A percentile compares a stretch with the other conserved stretches of the same genome.
Conservation (phyloP, 1,284 basidiomycete genomes). For the Moesziomyces sp. region DNA sequence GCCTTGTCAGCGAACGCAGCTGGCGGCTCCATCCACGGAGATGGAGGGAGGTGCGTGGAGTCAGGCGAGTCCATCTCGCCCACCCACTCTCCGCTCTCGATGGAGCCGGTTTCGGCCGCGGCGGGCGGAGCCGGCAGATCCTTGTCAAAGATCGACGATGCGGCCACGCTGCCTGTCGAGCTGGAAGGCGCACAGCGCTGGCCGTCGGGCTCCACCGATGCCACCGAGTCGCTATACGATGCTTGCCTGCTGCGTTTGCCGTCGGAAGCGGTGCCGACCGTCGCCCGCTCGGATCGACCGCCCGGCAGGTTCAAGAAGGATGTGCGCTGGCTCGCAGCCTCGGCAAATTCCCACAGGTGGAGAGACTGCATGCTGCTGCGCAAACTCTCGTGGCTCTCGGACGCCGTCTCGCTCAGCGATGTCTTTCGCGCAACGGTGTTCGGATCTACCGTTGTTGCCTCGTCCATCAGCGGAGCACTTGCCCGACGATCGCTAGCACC, state of each 20-base stretch:
- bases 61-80: constrained; percentile 4
- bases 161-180: constrained; percentile 12
- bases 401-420: constrained; percentile 1
- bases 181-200: constrained; percentile 8
- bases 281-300: neutral
- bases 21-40: neutral
- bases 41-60: neutral
- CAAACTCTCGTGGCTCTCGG: constrained; percentile 15
- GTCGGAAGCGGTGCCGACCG: neutral
- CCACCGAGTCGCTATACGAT: constrained; percentile 11
- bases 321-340: neutral
- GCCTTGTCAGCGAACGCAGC: neutral
- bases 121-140: constrained; percentile 17
- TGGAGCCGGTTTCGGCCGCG: neutral
- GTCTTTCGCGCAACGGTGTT: neutral
- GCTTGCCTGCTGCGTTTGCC: constrained; percentile 9
- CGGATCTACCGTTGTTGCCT: neutral
- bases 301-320: constrained; percentile 8
- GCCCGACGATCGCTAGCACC: neutral
- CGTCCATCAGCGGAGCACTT: neutral
- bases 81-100: constrained; percentile 5
- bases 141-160: constrained; percentile 24
- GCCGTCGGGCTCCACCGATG: neutral
- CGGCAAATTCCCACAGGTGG: constrained; percentile 12
- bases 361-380: constrained; percentile 16